A percentile compares a stretch with the other conserved stretches of the same genome.
Evolutionary conservation across 2,329 filamentous ascomycete genomes (phyloP).

Genomic region (Aureobasidium sp.): DNA sequence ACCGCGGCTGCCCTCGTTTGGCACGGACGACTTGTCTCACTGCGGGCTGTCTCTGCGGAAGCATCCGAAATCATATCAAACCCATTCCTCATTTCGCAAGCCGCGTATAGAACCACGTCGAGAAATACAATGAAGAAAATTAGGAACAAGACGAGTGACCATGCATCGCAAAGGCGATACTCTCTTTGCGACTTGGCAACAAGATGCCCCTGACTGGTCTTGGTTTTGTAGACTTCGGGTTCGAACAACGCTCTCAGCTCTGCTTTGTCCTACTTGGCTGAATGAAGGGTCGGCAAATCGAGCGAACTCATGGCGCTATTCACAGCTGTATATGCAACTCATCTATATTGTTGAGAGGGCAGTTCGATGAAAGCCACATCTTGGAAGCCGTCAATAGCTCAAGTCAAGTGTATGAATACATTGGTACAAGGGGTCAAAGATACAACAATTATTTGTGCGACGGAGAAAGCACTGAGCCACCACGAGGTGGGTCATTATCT

Average conservation of each 20-base stretch:
- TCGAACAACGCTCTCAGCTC: too few species aligned
- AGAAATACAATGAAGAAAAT: neutral
- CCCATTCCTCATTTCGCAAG: neutral
- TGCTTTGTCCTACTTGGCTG: too few species aligned
- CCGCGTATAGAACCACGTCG: neutral
- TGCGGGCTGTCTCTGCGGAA: neutral
- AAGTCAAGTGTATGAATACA: neutral
- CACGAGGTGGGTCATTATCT: neutral
- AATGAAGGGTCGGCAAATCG: too few species aligned
- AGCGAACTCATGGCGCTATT: too few species aligned
- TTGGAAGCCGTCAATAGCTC: neutral
- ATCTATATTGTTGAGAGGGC: neutral
- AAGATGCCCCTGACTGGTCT: too few species aligned
- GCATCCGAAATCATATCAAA: conserved; percentile 10
- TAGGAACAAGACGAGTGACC: too few species aligned
- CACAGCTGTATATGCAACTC: too few species aligned
- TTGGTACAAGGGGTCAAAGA: neutral
- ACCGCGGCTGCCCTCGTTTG: neutral
- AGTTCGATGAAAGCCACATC: conserved; percentile 7
- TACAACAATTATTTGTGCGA: neutral
- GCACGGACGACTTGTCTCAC: neutral
- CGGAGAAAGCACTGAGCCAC: neutral
- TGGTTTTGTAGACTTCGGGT: too few species aligned
- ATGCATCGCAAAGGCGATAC: too few species aligned
- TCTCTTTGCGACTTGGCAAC: too few species aligned